A percentile compares a stretch with the other conserved stretches of the same genome.
These are phyloP conservation scores for Gossypium anomalum DNA, from an alignment of 345 rosid species.

Conservation along the genomic window DNA sequence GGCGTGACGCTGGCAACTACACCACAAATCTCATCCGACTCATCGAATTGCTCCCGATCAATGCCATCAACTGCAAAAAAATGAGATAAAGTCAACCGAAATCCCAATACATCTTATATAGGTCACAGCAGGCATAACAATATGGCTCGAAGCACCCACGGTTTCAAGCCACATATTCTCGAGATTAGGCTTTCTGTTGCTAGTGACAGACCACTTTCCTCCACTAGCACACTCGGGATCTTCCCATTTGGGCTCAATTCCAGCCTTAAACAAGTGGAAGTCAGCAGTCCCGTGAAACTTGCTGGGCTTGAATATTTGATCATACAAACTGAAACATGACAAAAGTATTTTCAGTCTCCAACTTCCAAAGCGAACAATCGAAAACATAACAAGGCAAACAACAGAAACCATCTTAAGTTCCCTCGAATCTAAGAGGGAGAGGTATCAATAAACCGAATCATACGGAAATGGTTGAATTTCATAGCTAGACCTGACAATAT, in stretches of 20 bases:
- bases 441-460: neutral
- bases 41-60: slow-evolving; percentile 97
- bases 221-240: slow-evolving; percentile 92
- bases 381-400: neutral
- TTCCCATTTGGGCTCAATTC: slow-evolving; percentile 96
- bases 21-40: slow-evolving; percentile 87
- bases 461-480: neutral
- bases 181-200: slow-evolving; percentile 43
- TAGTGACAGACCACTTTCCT: slow-evolving; percentile 78
- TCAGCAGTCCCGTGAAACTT: slow-evolving; percentile 55
- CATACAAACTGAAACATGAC: slow-evolving; percentile 54
- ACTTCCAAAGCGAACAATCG: neutral
- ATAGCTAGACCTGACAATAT: neutral
- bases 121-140: neutral
- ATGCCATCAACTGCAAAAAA: slow-evolving; percentile 69
- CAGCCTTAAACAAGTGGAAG: slow-evolving; percentile 83
- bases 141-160: slow-evolving; percentile 29
- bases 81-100: slow-evolving; percentile 2
- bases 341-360: slow-evolving; percentile 6
- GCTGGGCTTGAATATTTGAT: slow-evolving; percentile 78
- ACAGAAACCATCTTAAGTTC: neutral
- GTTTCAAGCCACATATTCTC: slow-evolving; percentile 89
- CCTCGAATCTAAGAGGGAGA: neutral
- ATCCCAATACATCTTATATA: neutral
- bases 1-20: slow-evolving; percentile 90